Conservation (phyloP, 2,329 filamentous ascomycete genomes). For the Scedosporium apiospermum region DNA sequence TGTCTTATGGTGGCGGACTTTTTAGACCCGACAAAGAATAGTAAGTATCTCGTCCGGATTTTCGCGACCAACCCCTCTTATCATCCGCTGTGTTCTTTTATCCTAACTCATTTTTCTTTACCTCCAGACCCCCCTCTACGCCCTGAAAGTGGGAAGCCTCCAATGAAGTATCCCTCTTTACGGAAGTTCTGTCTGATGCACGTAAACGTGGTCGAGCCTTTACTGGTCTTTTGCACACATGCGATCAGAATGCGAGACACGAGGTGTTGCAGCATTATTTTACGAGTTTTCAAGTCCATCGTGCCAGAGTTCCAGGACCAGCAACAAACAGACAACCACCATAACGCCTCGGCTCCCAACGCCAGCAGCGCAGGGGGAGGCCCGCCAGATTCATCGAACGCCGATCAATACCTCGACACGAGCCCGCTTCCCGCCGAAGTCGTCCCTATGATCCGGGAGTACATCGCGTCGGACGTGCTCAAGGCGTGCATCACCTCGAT, state of each 20-base stretch:
- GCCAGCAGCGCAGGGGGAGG: slow-evolving; percentile 17
- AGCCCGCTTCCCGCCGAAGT: slow-evolving; percentile 43
- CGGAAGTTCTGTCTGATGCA: slow-evolving; percentile 75
- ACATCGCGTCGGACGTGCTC: slow-evolving; percentile 79
- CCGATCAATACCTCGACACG: slow-evolving; percentile 20
- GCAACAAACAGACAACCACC: slow-evolving; percentile 7
- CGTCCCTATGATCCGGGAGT: slow-evolving; percentile 68
- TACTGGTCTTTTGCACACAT: slow-evolving; percentile 87
- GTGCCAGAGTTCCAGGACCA: slow-evolving; percentile 60
- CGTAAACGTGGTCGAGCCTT: slow-evolving; percentile 70
- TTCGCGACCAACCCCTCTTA: neutral
- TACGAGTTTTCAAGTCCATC: slow-evolving; percentile 77
- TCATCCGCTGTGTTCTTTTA: neutral
- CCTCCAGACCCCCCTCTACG: neutral
- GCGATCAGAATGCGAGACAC: slow-evolving; percentile 84
- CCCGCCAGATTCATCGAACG: slow-evolving; percentile 7
- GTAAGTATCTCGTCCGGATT: slow-evolving; percentile 29
- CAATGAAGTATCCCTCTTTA: slow-evolving; percentile 44
- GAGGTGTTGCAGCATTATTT: slow-evolving; percentile 75
- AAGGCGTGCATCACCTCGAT: slow-evolving; percentile 84
- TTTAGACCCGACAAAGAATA: slow-evolving; percentile 63
- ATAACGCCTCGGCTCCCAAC: slow-evolving; percentile 10
- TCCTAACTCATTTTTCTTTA: neutral
- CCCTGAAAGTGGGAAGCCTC: neutral
- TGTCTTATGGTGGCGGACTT: slow-evolving; percentile 88